These are phyloP conservation scores for Penicillium fimorum DNA, from an alignment of 495 filamentous ascomycete genomes.

Conservation along the genomic window DNA sequence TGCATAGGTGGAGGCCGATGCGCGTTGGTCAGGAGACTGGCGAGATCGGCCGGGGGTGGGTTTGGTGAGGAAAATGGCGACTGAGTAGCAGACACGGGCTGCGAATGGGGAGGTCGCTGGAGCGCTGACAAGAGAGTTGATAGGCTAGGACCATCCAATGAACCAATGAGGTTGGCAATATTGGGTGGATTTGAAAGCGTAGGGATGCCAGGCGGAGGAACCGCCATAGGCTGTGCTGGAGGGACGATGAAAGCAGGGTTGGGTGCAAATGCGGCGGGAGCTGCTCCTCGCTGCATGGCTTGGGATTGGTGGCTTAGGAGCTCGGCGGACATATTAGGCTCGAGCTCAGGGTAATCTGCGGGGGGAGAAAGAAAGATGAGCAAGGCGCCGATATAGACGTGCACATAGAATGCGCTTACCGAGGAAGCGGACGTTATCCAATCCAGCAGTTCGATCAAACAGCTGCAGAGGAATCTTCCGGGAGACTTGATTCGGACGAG, in stretches of 20 bases:
- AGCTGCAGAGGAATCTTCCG: slow-evolving; percentile 76
- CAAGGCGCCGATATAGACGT: slow-evolving; percentile 1
- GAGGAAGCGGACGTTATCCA: slow-evolving; percentile 72
- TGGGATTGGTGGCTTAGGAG: slow-evolving; percentile 73
- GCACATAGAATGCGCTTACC: slow-evolving; percentile 41
- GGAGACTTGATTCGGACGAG: slow-evolving; percentile 60
- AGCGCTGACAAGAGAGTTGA: slow-evolving; percentile 67
- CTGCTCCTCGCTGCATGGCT: slow-evolving; percentile 48
- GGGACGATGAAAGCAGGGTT: slow-evolving; percentile 47
- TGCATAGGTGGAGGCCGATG: slow-evolving; percentile 41
- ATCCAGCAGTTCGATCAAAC: slow-evolving; percentile 74
- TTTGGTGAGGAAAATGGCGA: slow-evolving; percentile 36
- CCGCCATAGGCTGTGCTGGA: slow-evolving; percentile 33
- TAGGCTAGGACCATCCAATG: slow-evolving; percentile 68
- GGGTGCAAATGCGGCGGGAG: slow-evolving; percentile 43
- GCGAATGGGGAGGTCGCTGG: slow-evolving; percentile 46
- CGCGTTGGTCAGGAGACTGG: slow-evolving; percentile 54
- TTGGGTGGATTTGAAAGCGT: slow-evolving; percentile 40
- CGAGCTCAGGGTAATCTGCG: slow-evolving; percentile 75
- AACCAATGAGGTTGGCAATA: slow-evolving; percentile 49
- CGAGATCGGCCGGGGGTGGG: slow-evolving; percentile 53
- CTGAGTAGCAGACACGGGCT: slow-evolving; percentile 42
- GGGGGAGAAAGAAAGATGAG: slow-evolving; percentile 4
- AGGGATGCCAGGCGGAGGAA: slow-evolving; percentile 34
- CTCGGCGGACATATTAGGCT: slow-evolving; percentile 71